These are phyloP conservation scores for Oldenlandia corymbosa DNA, from an alignment of 257 asterid species.

Conservation along the genomic window DNA sequence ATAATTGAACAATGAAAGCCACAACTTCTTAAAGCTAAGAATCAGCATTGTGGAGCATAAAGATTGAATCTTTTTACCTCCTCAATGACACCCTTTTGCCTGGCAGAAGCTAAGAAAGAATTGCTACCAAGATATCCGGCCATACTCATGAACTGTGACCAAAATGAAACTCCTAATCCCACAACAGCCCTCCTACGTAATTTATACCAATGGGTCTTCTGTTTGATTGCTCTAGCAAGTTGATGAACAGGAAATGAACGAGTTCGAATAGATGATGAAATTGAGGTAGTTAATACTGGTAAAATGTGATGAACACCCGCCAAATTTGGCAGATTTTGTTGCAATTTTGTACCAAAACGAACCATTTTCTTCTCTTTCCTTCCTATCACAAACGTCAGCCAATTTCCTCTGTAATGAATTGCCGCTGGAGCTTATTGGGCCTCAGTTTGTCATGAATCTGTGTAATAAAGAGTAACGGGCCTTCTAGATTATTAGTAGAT, in stretches of 20 bases:
- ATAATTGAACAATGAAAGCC: no score
- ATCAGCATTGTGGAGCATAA: no score
- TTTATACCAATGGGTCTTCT: slow-evolving; percentile 25
- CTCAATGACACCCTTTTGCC: slow-evolving; percentile 54
- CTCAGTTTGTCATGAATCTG: not conserved
- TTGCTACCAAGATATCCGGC: slow-evolving; percentile 38
- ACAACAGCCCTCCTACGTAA: slow-evolving; percentile 53
- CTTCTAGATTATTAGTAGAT: not conserved
- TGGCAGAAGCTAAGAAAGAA: slow-evolving; percentile 76
- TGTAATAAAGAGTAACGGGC: not conserved
- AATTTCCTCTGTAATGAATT: no score
- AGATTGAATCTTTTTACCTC: slow-evolving; percentile 41
- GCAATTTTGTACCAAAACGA: slow-evolving; percentile 36
- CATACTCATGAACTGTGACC: slow-evolving; percentile 57
- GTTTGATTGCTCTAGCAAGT: slow-evolving; percentile 5
- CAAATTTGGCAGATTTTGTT: slow-evolving; percentile 23
- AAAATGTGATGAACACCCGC: slow-evolving; percentile 23
- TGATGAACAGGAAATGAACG: slow-evolving; percentile 12
- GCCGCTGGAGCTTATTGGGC: slow-evolving; percentile 11
- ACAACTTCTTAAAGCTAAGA: not conserved
- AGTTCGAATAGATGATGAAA: slow-evolving; percentile 19
- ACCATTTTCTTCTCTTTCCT: slow-evolving; percentile 33
- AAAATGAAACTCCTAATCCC: slow-evolving; percentile 58
- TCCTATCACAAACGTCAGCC: no score
- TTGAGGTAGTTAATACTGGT: slow-evolving; percentile 20